These are phyloP conservation scores for Magnolia changhungtana DNA, from an alignment of 164 flowering plant genomes.

Conservation along the genomic window DNA sequence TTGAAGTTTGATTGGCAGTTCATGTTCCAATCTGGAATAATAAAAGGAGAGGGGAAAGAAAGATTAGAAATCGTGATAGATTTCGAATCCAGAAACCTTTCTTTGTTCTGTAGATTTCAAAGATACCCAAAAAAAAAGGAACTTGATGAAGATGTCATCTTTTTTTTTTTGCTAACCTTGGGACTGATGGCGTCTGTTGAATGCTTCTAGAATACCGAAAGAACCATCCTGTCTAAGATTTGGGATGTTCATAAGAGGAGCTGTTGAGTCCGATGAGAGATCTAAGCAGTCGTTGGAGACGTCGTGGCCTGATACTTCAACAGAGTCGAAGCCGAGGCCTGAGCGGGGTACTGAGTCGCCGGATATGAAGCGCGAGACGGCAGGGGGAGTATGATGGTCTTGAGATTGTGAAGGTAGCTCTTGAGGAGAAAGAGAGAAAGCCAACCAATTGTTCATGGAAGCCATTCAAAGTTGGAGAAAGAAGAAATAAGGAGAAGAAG, in stretches of 20 bases:
- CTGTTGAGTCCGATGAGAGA: slow-evolving; percentile 43
- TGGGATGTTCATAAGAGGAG: slow-evolving; percentile 22
- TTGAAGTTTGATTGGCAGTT: slow-evolving; percentile 37
- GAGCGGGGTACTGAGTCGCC: not conserved
- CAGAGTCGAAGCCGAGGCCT: slow-evolving; percentile 42
- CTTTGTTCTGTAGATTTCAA: not conserved
- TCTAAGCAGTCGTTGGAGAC: slow-evolving; percentile 53
- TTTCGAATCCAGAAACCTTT: too few relatives aligned
- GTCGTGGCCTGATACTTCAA: slow-evolving; percentile 41
- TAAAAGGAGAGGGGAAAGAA: slow-evolving; percentile 8
- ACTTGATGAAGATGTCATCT: not conserved
- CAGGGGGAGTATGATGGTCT: slow-evolving; percentile 28
- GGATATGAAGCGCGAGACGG: slow-evolving; percentile 16
- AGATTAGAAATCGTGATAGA: not conserved
- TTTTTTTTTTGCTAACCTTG: slow-evolving; percentile 36
- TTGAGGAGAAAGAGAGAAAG: slow-evolving; percentile 82
- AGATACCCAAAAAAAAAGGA: not conserved
- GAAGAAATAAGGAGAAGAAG: too few relatives aligned
- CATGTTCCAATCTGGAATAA: slow-evolving; percentile 61
- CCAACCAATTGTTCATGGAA: slow-evolving; percentile 89
- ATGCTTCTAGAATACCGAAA: slow-evolving; percentile 56
- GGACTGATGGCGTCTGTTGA: slow-evolving; percentile 39
- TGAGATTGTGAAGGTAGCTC: slow-evolving; percentile 33
- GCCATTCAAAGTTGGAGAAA: slow-evolving; percentile 28
- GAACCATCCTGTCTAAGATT: slow-evolving; percentile 27